Percentiles rank a stretch among this genome's conserved stretches.
phyloP scores from a whole-genome alignment of 108 stramenopile species.

The Discostella stelligeroides region DNA sequence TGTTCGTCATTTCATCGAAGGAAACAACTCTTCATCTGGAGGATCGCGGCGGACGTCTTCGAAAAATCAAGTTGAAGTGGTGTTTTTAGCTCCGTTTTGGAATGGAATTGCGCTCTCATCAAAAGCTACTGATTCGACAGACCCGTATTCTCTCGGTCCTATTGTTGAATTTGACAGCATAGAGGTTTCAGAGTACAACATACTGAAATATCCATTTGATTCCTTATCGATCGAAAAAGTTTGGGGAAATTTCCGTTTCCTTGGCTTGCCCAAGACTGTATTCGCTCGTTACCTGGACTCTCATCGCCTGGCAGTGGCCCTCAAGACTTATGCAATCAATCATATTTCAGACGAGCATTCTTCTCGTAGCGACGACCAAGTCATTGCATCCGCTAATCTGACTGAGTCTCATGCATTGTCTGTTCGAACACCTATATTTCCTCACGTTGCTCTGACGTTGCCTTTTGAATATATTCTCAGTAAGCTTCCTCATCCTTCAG shows the following conservation, averaged over 20 bases:
- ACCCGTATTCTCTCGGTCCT: slow-evolving; percentile 34
- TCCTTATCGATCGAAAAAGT: slow-evolving; percentile 69
- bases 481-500: slow-evolving; percentile 58
- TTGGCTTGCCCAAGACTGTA: slow-evolving; percentile 73
- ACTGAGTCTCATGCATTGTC: slow-evolving; percentile 80
- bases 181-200: slow-evolving; percentile 69
- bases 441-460: slow-evolving; percentile 65
- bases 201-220: slow-evolving; percentile 76
- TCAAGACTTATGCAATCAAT: slow-evolving; percentile 71
- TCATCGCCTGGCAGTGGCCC: slow-evolving; percentile 78
- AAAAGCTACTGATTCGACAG: slow-evolving; percentile 23
- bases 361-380: slow-evolving; percentile 36
- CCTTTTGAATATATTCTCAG: slow-evolving; percentile 75
- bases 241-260: slow-evolving; percentile 60
- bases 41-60: slow-evolving; percentile 43
- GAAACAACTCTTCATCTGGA: slow-evolving; percentile 26
- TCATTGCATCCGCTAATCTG: slow-evolving; percentile 65
- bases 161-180: slow-evolving; percentile 74
- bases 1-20: slow-evolving; percentile 79
- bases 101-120: slow-evolving; percentile 37
- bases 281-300: slow-evolving; percentile 77
- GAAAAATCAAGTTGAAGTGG: slow-evolving; percentile 67
- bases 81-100: slow-evolving; percentile 86
- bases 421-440: slow-evolving; percentile 67
- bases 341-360: slow-evolving; percentile 43